Percentiles rank a stretch among this genome's conserved stretches.
Conservation (phyloP, 441 rosid genomes). For the Erodium chrysanthum region DNA sequence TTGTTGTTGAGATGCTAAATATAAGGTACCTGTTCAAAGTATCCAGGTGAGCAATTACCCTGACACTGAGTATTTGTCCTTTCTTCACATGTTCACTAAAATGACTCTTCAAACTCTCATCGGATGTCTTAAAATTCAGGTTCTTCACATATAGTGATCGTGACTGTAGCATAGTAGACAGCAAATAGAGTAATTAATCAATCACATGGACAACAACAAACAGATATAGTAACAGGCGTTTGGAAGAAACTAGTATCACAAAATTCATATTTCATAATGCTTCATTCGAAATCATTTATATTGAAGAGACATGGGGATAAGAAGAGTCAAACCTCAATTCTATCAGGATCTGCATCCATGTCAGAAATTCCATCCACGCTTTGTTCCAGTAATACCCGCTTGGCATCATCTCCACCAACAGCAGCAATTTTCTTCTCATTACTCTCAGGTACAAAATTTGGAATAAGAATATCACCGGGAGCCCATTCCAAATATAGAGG, state of each 20-base stretch:
- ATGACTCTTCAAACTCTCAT: slow-evolving; percentile 64
- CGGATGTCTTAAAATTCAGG: slow-evolving; percentile 80
- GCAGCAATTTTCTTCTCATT: slow-evolving; percentile 28
- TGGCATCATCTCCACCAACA: slow-evolving; percentile 49
- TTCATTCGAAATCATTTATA: background rate
- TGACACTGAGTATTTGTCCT: slow-evolving; percentile 63
- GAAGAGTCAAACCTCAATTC: slow-evolving; percentile 50
- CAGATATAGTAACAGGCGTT: background rate
- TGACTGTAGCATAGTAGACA: slow-evolving; percentile 45
- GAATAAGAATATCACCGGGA: slow-evolving; percentile 56
- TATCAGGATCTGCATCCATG: slow-evolving; percentile 58
- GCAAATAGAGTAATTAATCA: slow-evolving; percentile 11
- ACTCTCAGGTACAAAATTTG: slow-evolving; percentile 28
- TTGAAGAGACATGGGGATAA: background rate
- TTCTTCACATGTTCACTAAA: slow-evolving; percentile 48
- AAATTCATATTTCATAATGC: background rate
- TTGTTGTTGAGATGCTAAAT: slow-evolving; percentile 14
- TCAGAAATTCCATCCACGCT: slow-evolving; percentile 48
- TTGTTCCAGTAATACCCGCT: slow-evolving; percentile 55
- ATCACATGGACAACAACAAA: background rate
- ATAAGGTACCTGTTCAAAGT: slow-evolving; percentile 4
- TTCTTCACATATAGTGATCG: slow-evolving; percentile 76
- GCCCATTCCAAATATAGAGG: slow-evolving; percentile 94
- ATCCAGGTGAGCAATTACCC: slow-evolving; percentile 38
- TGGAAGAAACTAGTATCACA: background rate